Evolutionary conservation across 495 filamentous ascomycete genomes (phyloP).

Genomic region (Bacidia rubella): DNA sequence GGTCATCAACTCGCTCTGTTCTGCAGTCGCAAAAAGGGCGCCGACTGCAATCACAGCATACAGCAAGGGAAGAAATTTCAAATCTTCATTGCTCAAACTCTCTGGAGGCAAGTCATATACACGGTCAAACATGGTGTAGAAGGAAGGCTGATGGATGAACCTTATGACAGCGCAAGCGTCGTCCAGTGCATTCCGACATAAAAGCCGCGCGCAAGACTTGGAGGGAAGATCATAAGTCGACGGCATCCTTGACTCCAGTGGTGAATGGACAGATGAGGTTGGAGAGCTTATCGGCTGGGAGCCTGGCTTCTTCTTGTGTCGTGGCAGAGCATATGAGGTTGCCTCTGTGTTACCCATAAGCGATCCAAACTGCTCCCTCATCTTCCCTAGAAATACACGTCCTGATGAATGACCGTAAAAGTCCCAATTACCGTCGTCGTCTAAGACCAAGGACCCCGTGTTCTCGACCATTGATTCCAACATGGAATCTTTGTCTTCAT

Average conservation of each 20-base stretch:
- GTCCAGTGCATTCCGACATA: slow-evolving; percentile 68
- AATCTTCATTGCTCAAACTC: slow-evolving; percentile 58
- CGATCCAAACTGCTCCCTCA: slow-evolving; percentile 78
- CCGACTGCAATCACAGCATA: slow-evolving; percentile 79
- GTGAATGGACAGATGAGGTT: slow-evolving; percentile 47
- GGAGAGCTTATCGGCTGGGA: slow-evolving; percentile 55
- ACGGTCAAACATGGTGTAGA: slow-evolving; percentile 62
- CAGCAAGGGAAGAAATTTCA: slow-evolving; percentile 67
- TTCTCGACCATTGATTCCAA: slow-evolving; percentile 92
- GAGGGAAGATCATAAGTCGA: slow-evolving; percentile 58
- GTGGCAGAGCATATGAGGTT: slow-evolving; percentile 6
- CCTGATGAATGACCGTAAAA: slow-evolving; percentile 92
- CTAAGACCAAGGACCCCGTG: slow-evolving; percentile 77
- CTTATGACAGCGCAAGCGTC: slow-evolving; percentile 74
- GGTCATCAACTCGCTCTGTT: slow-evolving; percentile 30
- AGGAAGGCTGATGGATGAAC: slow-evolving; percentile 79
- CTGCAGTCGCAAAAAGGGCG: slow-evolving; percentile 57
- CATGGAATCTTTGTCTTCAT: slow-evolving; percentile 51
- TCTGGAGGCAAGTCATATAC: slow-evolving; percentile 64
- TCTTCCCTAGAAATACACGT: slow-evolving; percentile 66
- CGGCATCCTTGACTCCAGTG: slow-evolving; percentile 36
- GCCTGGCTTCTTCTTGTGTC: slow-evolving; percentile 26
- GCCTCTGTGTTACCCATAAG: slow-evolving; percentile 32
- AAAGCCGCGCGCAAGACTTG: slow-evolving; percentile 46
- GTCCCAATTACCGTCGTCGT: slow-evolving; percentile 86